These are phyloP conservation scores for Kodamaea derodonti DNA, from an alignment of 1,139 yeast species.

Conservation along the genomic window DNA sequence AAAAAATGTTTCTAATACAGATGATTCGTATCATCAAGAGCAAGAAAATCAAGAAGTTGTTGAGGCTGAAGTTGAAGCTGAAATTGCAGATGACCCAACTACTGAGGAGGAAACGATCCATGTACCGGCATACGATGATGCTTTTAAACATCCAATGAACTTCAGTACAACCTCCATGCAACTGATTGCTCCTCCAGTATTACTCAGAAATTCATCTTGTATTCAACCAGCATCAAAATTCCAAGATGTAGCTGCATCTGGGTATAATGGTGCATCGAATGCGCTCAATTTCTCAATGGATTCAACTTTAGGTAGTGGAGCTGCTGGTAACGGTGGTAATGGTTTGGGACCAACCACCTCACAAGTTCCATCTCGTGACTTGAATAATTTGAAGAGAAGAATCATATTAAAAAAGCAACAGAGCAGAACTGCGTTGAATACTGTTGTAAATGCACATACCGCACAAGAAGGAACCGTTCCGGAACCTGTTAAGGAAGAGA, in stretches of 20 bases:
- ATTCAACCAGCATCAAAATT: slow-evolving; percentile 32
- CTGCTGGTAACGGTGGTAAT: slow-evolving; percentile 42
- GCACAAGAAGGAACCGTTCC: background rate
- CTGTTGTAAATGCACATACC: slow-evolving; percentile 2
- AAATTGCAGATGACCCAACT: slow-evolving; percentile 7
- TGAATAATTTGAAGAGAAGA: slow-evolving; percentile 55
- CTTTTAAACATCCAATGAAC: slow-evolving; percentile 15
- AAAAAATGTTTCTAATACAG: slow-evolving; percentile 6
- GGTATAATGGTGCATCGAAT: slow-evolving; percentile 64
- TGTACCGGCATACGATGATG: slow-evolving; percentile 3
- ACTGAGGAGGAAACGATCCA: slow-evolving; percentile 8
- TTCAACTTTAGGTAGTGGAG: slow-evolving; percentile 35
- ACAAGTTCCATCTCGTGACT: slow-evolving; percentile 63
- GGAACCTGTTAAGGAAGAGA: slow-evolving; percentile 16
- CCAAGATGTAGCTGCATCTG: slow-evolving; percentile 76
- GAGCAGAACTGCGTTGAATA: slow-evolving; percentile 10
- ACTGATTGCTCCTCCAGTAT: slow-evolving; percentile 9
- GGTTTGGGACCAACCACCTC: slow-evolving; percentile 70
- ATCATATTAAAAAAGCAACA: slow-evolving; percentile 42
- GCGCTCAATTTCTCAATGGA: slow-evolving; percentile 41
- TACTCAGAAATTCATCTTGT: slow-evolving; percentile 26
- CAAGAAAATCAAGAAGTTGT: slow-evolving; percentile 11
- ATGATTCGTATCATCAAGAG: slow-evolving; percentile 9
- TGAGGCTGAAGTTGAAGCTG: slow-evolving; percentile 5
- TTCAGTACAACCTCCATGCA: slow-evolving; percentile 2